phyloP scores from a whole-genome alignment of 2,329 filamentous ascomycete species.

The Orbilia ellipsospora region DNA sequence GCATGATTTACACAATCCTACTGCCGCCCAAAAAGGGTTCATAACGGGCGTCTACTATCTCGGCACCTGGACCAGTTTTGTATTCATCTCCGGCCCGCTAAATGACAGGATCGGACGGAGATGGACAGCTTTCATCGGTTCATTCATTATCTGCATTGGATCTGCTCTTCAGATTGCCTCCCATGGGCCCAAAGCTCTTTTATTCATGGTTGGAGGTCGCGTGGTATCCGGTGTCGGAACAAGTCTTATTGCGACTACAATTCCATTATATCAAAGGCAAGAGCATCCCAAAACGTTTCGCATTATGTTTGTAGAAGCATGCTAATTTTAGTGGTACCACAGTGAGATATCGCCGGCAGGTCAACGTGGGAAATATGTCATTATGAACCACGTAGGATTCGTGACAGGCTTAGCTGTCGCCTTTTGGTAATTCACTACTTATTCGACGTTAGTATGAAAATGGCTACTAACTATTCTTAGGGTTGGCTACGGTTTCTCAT shows the following conservation, averaged over 20 bases:
- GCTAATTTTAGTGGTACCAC: background rate
- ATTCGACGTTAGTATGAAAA: constrained; percentile 17
- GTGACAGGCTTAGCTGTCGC: constrained; percentile 68
- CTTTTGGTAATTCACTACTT: constrained; percentile 65
- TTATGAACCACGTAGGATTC: constrained; percentile 71
- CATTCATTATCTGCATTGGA: constrained; percentile 66
- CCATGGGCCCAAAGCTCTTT: constrained; percentile 63
- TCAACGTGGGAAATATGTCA: constrained; percentile 69
- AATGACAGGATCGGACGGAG: constrained; percentile 68
- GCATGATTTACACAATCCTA: constrained; percentile 65
- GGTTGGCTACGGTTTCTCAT: constrained; percentile 70
- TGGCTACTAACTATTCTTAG: constrained; percentile 60
- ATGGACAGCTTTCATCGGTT: constrained; percentile 67
- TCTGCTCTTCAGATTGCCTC: constrained; percentile 66
- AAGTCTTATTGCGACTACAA: constrained; percentile 69
- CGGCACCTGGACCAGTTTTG: constrained; percentile 69
- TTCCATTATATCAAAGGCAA: constrained; percentile 70
- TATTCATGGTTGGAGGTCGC: constrained; percentile 67
- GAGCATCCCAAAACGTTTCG: constrained; percentile 14
- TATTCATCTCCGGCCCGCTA: constrained; percentile 68
- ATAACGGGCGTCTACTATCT: constrained; percentile 71
- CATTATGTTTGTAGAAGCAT: background rate
- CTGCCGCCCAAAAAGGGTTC: constrained; percentile 66
- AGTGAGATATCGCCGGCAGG: constrained; percentile 70
- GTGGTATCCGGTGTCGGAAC: constrained; percentile 68